Percentiles rank a stretch among this genome's conserved stretches.
Conservation (phyloP, 139 green algal genomes). For the Gonium pectorale region DNA sequence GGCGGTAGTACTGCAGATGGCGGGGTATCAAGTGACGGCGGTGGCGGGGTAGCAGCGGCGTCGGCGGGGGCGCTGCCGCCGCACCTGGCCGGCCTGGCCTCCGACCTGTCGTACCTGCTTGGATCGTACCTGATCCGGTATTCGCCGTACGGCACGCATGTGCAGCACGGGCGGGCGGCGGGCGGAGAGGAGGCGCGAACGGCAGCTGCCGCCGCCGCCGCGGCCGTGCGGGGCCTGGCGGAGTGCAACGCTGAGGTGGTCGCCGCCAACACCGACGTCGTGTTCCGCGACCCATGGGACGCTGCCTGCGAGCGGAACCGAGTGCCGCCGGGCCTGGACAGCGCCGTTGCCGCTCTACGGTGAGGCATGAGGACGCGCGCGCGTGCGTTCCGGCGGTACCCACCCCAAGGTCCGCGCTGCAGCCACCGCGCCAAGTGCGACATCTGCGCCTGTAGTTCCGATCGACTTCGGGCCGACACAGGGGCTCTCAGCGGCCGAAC, state of each 20-base stretch:
- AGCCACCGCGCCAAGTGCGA: too few species aligned
- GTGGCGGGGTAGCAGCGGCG: background rate
- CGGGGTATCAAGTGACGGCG: too few species aligned
- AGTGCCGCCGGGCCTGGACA: slow-evolving; percentile 21
- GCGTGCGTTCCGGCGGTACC: too few species aligned
- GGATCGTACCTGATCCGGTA: slow-evolving; percentile 27
- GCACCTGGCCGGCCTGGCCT: background rate
- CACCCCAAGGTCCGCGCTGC: too few species aligned
- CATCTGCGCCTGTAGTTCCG: too few species aligned
- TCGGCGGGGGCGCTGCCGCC: too few species aligned
- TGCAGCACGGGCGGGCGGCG: background rate
- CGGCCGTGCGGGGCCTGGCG: slow-evolving; percentile 8
- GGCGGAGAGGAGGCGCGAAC: too few species aligned
- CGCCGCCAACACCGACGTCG: slow-evolving; percentile 54
- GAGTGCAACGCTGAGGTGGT: slow-evolving; percentile 47
- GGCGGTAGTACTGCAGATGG: too few species aligned
- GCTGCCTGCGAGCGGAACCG: slow-evolving; percentile 33
- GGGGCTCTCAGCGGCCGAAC: too few species aligned
- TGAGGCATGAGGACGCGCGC: too few species aligned
- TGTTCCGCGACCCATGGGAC: slow-evolving; percentile 54
- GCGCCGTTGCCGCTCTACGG: slow-evolving; percentile 35
- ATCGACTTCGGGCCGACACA: too few species aligned
- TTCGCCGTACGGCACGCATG: background rate
- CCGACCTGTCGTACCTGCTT: slow-evolving; percentile 43
- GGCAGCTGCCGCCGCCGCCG: too few species aligned